Evolutionary conservation across 1,284 basidiomycete species (phyloP).

Genomic region (Moniliophthora roreri): DNA sequence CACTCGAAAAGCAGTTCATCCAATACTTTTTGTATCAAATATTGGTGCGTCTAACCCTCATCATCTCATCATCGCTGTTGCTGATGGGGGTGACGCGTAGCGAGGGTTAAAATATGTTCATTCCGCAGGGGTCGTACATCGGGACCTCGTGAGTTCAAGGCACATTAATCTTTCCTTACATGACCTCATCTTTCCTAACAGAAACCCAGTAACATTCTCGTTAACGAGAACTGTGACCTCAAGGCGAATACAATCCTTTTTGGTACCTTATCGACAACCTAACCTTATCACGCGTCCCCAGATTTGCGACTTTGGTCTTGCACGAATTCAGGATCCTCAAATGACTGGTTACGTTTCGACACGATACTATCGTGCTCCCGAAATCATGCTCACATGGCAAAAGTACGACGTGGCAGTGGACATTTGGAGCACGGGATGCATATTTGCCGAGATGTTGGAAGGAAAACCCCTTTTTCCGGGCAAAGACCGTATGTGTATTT

Average conservation of each 20-base stretch:
- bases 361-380: slow-evolving; percentile 97
- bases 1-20: slow-evolving; percentile 99
- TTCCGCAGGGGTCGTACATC: slow-evolving; percentile 98
- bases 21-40: slow-evolving; percentile 99
- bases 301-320: slow-evolving; percentile 99
- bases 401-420: slow-evolving; percentile 99
- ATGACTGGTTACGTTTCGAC: slow-evolving; percentile 99
- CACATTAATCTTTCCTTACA: background rate
- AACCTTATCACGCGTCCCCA: slow-evolving; percentile 27
- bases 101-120: slow-evolving; percentile 99
- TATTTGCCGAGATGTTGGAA: slow-evolving; percentile 99
- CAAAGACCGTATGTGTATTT: slow-evolving; percentile 80
- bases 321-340: slow-evolving; percentile 96
- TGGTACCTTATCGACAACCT: slow-evolving; percentile 1
- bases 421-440: slow-evolving; percentile 99
- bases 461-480: slow-evolving; percentile 99
- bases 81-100: slow-evolving; percentile 36
- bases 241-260: slow-evolving; percentile 49
- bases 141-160: slow-evolving; percentile 73
- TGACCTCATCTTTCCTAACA: slow-evolving; percentile 27
- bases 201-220: slow-evolving; percentile 99
- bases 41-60: slow-evolving; percentile 53
- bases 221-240: slow-evolving; percentile 99
- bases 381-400: slow-evolving; percentile 99
- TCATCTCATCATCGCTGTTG: slow-evolving; percentile 13